These are phyloP conservation scores for Podaxis sp. DNA, from an alignment of 768 basidiomycete species.

Conservation along the genomic window DNA sequence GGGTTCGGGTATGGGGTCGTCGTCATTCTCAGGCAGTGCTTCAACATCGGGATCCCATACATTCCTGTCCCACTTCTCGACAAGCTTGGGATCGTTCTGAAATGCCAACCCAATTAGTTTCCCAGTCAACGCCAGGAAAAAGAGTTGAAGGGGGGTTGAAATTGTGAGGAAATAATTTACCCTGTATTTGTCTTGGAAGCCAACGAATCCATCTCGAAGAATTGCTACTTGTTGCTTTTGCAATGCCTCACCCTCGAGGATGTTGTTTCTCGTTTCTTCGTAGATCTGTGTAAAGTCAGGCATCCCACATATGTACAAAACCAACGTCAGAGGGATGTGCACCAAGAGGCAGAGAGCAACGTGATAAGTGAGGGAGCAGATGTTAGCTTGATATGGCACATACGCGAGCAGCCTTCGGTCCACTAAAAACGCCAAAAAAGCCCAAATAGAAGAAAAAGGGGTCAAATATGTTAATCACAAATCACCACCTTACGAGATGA, in stretches of 20 bases:
- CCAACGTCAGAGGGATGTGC: too few species aligned
- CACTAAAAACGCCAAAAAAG: conserved; percentile 38
- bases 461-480: neutral
- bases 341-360: too few species aligned
- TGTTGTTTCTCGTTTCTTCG: conserved; percentile 55
- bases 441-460: conserved; percentile 11
- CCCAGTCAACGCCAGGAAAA: too few species aligned
- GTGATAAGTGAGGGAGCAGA: neutral
- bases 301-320: conserved; percentile 5
- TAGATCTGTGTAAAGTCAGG: conserved; percentile 50
- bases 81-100: conserved; percentile 64
- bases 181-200: conserved; percentile 71
- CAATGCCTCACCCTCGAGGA: conserved; percentile 40
- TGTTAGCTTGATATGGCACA: conserved; percentile 16
- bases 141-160: neutral
- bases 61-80: conserved; percentile 76
- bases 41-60: conserved; percentile 49
- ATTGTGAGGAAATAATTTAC: conserved; percentile 29
- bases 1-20: neutral
- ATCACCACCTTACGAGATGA: neutral
- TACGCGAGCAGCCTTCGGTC: conserved; percentile 78
- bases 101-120: neutral
- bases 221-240: conserved; percentile 55
- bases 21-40: conserved; percentile 22
- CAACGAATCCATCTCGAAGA: conserved; percentile 69